Evolutionary conservation across 495 filamentous ascomycete species (phyloP), one percentile per base, ranked within the genome.

Genomic region (Xylaria longipes): DNA sequence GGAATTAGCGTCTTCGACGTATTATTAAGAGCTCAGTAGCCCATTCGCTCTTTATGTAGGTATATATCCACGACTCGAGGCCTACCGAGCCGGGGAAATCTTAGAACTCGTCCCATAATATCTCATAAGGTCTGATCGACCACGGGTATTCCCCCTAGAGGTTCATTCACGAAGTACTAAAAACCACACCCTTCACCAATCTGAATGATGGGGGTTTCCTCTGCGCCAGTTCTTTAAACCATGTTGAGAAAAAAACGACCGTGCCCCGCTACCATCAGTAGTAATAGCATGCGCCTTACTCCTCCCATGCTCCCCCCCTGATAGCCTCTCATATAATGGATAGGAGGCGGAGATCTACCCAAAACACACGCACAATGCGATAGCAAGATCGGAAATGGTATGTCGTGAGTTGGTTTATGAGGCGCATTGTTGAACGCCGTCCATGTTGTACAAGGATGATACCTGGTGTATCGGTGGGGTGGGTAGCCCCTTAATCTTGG

Each of bases 401-500:
- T 43, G 50, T 66, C 46, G 45, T 60, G 62, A 58, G 50, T 7
- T 46, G 17, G 22, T 65, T 71, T n/a, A 22, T 27, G 69, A 67
- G 11, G 41, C 5, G 54, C 39, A 45, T 61, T 54, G 50, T 60
- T 17, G 29, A 56, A 37, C 43, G 69, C 50, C n/a, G 62, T 60
- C 52, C 22, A 37, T 77, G 70, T 78, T 78, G 62, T 76, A 77
- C 74, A 73, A 48, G 50, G 33, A 54, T 64, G 29, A 63, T 25
- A 61, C 63, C n/a, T 71, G 15, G 56, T 58, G 70, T 35, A 35
- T 67, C 54, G 52, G 60, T 25, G 50, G 29, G 39, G 41, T 25
- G 27, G 52, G 31, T 5, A 39, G 27, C 45, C 22, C 70, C 37
- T 56, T 82, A 85, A 27, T 86, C 84, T 72, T 84, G 82, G 62